Conservation (phyloP, 192 early-diverging fungal genomes). For the Podila minutissima region DNA sequence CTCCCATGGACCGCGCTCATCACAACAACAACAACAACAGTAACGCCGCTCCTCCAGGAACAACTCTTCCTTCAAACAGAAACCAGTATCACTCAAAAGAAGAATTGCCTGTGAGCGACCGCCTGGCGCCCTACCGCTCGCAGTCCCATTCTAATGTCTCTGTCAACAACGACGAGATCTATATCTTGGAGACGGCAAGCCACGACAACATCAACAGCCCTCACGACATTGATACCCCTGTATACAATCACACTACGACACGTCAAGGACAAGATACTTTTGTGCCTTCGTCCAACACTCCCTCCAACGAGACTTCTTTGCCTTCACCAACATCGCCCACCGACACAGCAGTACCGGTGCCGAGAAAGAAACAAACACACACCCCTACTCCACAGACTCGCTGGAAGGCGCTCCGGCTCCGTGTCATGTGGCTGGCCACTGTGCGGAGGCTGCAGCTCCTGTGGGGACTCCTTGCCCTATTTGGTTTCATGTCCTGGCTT, state of each 20-base stretch:
- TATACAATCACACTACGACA: neutral
- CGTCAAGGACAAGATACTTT: neutral
- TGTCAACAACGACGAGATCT: neutral
- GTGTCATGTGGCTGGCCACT: slow-evolving; percentile 23
- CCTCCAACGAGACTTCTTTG: neutral
- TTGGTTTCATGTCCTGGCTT: slow-evolving; percentile 39
- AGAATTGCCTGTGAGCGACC: neutral
- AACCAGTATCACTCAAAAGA: too few species aligned
- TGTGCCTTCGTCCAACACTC: neutral
- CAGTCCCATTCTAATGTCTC: neutral
- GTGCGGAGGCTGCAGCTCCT: slow-evolving; percentile 18
- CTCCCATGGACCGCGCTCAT: neutral
- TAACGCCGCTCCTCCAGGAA: neutral
- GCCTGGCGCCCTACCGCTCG: neutral
- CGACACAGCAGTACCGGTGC: neutral
- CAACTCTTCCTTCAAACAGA: neutral
- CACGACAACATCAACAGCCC: neutral
- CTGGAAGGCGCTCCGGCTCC: slow-evolving; percentile 16
- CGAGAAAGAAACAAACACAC: neutral
- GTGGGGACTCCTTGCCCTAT: slow-evolving; percentile 26
- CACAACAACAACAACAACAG: slow-evolving; percentile 7
- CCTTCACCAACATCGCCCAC: neutral
- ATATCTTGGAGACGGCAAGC: neutral
- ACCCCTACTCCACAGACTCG: too few species aligned
- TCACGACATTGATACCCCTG: neutral